Conservation (phyloP, 2,329 filamentous ascomycete genomes). For the Trichoderma asperellum region DNA sequence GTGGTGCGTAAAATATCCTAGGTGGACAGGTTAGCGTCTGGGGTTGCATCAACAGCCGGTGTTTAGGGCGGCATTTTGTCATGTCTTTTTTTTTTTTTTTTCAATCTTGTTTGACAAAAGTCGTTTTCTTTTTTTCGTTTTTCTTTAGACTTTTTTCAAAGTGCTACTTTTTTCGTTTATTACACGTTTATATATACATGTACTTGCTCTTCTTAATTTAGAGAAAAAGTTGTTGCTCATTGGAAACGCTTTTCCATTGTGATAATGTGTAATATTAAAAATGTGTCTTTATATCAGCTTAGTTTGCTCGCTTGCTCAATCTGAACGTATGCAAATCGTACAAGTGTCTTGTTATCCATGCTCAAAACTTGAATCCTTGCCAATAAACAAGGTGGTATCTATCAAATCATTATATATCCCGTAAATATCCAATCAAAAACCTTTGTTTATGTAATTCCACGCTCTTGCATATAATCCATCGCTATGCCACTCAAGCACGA, state of each 20-base stretch:
- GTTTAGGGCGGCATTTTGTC: constrained; percentile 31
- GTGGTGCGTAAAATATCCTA: neutral
- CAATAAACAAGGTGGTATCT: neutral
- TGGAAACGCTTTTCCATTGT: neutral
- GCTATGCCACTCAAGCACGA: neutral
- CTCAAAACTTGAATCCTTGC: neutral
- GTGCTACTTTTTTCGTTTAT: neutral
- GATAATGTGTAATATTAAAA: neutral
- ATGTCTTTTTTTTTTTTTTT: neutral
- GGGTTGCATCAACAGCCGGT: constrained; percentile 35
- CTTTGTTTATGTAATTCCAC: neutral
- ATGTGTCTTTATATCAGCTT: neutral
- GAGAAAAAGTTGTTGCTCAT: neutral
- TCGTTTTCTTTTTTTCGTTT: neutral
- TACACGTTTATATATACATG: neutral
- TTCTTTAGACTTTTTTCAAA: neutral
- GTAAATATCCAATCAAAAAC: neutral
- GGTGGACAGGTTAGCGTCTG: neutral
- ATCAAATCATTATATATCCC: neutral
- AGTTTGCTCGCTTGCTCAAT: neutral
- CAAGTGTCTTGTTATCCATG: neutral
- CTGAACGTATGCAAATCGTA: neutral
- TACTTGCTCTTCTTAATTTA: neutral
- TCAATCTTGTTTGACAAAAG: neutral
- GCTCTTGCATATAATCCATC: neutral